Conservation (phyloP, 768 basidiomycete genomes). For the Plicaturopsis crispa region DNA sequence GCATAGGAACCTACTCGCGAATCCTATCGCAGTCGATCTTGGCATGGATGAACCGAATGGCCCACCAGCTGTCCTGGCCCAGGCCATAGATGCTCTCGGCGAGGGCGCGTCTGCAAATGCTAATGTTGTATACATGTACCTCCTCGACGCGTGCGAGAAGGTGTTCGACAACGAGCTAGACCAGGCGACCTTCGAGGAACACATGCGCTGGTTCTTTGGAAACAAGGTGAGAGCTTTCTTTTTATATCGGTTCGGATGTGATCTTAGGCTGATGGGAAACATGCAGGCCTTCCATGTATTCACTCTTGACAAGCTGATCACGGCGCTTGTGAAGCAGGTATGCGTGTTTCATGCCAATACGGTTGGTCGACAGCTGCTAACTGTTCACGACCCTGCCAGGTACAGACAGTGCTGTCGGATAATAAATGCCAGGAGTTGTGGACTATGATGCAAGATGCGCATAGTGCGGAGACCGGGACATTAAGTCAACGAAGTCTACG, state of each 20-base stretch:
- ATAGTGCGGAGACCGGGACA: slow-evolving; percentile 39
- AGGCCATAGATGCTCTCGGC: slow-evolving; percentile 57
- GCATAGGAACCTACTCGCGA: slow-evolving; percentile 59
- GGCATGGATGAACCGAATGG: slow-evolving; percentile 84
- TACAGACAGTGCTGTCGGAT: slow-evolving; percentile 81
- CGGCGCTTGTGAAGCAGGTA: slow-evolving; percentile 88
- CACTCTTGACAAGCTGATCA: slow-evolving; percentile 90
- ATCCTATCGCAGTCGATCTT: slow-evolving; percentile 76
- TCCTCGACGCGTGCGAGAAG: slow-evolving; percentile 87
- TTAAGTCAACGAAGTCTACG: slow-evolving; percentile 45
- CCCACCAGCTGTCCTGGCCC: slow-evolving; percentile 53
- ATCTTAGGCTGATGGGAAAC: slow-evolving; percentile 14
- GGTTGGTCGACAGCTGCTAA: slow-evolving; percentile 3
- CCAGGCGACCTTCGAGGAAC: slow-evolving; percentile 88
- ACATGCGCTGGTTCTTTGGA: slow-evolving; percentile 91
- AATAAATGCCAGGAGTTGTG: slow-evolving; percentile 83
- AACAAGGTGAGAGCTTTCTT: slow-evolving; percentile 49
- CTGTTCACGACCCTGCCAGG: slow-evolving; percentile 34
- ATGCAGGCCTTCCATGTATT: slow-evolving; percentile 84
- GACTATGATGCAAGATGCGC: slow-evolving; percentile 61
- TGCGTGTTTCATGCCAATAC: slow-evolving; percentile 13
- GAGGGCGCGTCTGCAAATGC: slow-evolving; percentile 34
- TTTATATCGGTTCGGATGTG: not conserved
- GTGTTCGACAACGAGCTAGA: slow-evolving; percentile 92
- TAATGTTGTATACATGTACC: slow-evolving; percentile 80